phyloP scores from a whole-genome alignment of 139 green algal species.

The Choricystis sp. region DNA sequence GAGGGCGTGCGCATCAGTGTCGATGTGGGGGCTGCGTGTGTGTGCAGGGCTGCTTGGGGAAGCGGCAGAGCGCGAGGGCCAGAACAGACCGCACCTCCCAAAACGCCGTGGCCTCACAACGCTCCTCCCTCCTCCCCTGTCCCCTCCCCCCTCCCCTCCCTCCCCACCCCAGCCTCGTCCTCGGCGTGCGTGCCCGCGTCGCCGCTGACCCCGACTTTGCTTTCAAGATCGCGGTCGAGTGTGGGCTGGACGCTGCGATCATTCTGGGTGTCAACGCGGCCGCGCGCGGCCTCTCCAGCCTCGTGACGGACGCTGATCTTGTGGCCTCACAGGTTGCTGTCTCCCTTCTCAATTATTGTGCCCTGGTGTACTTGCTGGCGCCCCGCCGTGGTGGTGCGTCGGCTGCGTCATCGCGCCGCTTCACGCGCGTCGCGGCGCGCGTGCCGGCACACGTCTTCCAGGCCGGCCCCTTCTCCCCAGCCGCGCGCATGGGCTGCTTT shows the following conservation, averaged over 20 bases:
- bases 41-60: no score
- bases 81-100: no score
- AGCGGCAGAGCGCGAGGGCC: no score
- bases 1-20: no score
- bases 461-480: slow-evolving; percentile 6
- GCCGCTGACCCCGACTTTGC: slow-evolving; percentile 15
- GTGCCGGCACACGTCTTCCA: slow-evolving; percentile 17
- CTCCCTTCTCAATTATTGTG: slow-evolving; percentile 14
- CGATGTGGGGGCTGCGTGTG: no score
- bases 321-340: slow-evolving; percentile 13
- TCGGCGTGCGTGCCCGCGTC: not conserved
- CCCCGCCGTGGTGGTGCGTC: not conserved
- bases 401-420: no score
- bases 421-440: not conserved
- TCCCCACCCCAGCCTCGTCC: not conserved
- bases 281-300: slow-evolving; percentile 2
- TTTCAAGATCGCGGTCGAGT: slow-evolving; percentile 12
- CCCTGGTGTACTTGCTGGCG: slow-evolving; percentile 18
- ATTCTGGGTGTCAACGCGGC: slow-evolving; percentile 12
- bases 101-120: no score
- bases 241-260: slow-evolving; percentile 12
- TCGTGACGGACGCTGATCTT: slow-evolving; percentile 12
- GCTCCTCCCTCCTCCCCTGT: not conserved
- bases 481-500: slow-evolving; percentile 2
- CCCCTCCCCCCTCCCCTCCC: not conserved